phyloP scores from a whole-genome alignment of 2,329 filamentous ascomycete species.

The Graphilbum sp. region DNA sequence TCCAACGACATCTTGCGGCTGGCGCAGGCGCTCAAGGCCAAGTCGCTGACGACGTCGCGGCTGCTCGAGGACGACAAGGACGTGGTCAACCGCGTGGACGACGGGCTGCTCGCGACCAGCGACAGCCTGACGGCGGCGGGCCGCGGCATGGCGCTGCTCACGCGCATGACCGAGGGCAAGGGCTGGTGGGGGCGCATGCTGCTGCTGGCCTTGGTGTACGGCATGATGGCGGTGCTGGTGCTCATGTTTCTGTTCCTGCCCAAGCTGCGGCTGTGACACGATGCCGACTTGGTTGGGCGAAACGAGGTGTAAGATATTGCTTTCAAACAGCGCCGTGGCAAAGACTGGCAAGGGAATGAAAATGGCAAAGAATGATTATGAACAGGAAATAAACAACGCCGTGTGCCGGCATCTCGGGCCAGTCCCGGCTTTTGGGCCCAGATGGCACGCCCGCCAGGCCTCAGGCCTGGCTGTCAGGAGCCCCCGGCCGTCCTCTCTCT shows the following conservation, averaged over 20 bases:
- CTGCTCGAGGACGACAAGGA: slow-evolving; percentile 59
- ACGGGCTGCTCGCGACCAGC: slow-evolving; percentile 63
- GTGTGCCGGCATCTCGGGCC: too few relatives aligned
- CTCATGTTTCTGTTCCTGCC: slow-evolving; percentile 73
- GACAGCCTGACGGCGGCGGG: slow-evolving; percentile 61
- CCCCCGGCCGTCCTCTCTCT: too few relatives aligned
- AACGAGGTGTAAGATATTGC: too few relatives aligned
- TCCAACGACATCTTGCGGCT: slow-evolving; percentile 69
- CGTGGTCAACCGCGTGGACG: slow-evolving; percentile 51
- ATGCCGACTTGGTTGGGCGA: neutral
- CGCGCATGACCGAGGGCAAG: slow-evolving; percentile 70
- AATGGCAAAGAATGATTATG: too few relatives aligned
- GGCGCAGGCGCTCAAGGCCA: slow-evolving; percentile 60
- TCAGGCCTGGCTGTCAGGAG: too few relatives aligned
- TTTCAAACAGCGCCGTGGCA: too few relatives aligned
- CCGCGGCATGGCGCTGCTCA: slow-evolving; percentile 59
- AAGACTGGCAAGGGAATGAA: neutral
- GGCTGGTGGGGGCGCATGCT: slow-evolving; percentile 76
- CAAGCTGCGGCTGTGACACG: slow-evolving; percentile 62
- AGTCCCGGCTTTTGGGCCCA: too few relatives aligned
- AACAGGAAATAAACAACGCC: too few relatives aligned
- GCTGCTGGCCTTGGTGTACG: slow-evolving; percentile 72
- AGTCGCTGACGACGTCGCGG: slow-evolving; percentile 53
- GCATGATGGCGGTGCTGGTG: slow-evolving; percentile 61
- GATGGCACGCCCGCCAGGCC: too few relatives aligned